These are phyloP conservation scores for Choiromyces venosus DNA, from an alignment of 495 filamentous ascomycete genomes.

Conservation along the genomic window DNA sequence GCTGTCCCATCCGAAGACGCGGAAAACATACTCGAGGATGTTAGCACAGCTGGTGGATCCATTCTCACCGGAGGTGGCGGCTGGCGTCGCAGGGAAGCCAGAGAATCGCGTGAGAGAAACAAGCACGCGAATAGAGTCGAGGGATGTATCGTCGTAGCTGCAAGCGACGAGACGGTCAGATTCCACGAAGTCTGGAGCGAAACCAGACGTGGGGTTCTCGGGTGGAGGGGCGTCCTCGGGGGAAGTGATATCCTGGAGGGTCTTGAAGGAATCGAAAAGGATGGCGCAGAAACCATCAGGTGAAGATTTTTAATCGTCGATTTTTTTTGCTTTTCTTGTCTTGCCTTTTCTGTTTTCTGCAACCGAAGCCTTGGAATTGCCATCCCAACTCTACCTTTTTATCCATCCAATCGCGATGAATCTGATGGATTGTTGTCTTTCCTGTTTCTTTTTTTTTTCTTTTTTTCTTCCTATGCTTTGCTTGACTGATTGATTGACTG, in stretches of 20 bases:
- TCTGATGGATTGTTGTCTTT: conserved; percentile 1
- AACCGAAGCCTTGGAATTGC: conserved; percentile 1
- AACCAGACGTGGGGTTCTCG: conserved; percentile 52
- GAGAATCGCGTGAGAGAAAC: conserved; percentile 34
- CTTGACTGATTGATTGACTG: background rate
- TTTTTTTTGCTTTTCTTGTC: conserved; percentile 9
- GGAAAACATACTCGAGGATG: conserved; percentile 17
- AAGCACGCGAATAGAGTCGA: conserved; percentile 56
- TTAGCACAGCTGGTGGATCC: conserved; percentile 8
- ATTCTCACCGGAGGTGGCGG: background rate
- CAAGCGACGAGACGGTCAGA: conserved; percentile 88
- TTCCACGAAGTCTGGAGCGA: conserved; percentile 93
- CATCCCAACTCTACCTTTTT: background rate
- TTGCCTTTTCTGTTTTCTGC: background rate
- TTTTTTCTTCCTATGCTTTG: conserved; percentile 4
- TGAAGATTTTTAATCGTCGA: conserved; percentile 20
- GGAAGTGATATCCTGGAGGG: conserved; percentile 85
- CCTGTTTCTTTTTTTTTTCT: conserved; percentile 4
- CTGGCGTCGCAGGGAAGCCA: conserved; percentile 11
- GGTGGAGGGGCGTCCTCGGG: conserved; percentile 63
- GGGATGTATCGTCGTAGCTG: conserved; percentile 89
- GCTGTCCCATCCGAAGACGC: background rate
- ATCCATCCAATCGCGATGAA: conserved; percentile 3
- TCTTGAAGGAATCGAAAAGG: conserved; percentile 76
- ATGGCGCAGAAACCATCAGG: conserved; percentile 47